phyloP scores from a whole-genome alignment of 345 rosid genomes.

The Xanthoceras sorbifolium region DNA sequence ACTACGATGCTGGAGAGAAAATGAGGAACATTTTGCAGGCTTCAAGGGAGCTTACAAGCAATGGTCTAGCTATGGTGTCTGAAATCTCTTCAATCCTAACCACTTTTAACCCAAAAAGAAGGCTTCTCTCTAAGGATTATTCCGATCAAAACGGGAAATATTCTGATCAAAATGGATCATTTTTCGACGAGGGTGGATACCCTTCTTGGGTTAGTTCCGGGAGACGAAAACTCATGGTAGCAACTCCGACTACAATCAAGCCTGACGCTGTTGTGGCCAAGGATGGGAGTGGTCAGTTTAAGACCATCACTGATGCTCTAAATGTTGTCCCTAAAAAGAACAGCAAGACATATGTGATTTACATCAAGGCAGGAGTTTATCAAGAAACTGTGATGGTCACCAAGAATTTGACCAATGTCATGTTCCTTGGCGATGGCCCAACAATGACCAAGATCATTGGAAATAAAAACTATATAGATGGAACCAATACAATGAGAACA shows the following conservation, averaged over 20 bases:
- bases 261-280: slow-evolving; percentile 61
- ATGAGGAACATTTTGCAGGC: slow-evolving; percentile 46
- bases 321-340: slow-evolving; percentile 38
- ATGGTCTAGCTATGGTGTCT: slow-evolving; percentile 70
- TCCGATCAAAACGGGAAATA: neutral
- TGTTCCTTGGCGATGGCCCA: slow-evolving; percentile 82
- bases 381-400: slow-evolving; percentile 48
- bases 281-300: slow-evolving; percentile 75
- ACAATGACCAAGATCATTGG: slow-evolving; percentile 66
- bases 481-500: slow-evolving; percentile 52
- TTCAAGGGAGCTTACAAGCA: slow-evolving; percentile 58
- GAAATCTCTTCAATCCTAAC: slow-evolving; percentile 39
- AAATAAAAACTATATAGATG: slow-evolving; percentile 41
- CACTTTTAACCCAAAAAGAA: slow-evolving; percentile 19
- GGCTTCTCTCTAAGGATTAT: slow-evolving; percentile 24
- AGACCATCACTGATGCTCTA: slow-evolving; percentile 58
- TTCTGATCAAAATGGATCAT: neutral
- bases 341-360: slow-evolving; percentile 42
- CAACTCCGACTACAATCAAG: slow-evolving; percentile 26
- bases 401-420: slow-evolving; percentile 35
- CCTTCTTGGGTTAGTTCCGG: slow-evolving; percentile 55
- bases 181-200: neutral
- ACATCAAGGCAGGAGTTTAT: slow-evolving; percentile 75
- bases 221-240: slow-evolving; percentile 40
- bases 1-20: slow-evolving; percentile 34